Base-by-base conservation (phyloP, 345 rosid genomes). In the Conringia planisiliqua region DNA sequence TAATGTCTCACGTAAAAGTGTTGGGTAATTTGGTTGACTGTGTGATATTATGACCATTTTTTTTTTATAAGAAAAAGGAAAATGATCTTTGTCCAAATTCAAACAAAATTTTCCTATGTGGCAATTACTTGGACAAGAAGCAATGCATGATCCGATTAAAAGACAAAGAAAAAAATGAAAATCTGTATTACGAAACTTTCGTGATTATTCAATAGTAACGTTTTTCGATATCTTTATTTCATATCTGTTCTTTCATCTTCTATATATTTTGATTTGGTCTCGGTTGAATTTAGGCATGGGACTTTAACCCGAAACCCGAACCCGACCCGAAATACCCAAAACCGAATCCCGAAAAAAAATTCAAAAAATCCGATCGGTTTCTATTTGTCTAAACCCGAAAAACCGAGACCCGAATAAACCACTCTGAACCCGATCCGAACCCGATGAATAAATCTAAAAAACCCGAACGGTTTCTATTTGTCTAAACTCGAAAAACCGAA, bases 41-140 rank as follows among this genome's bases (percentile, higher is more conserved):
- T 39, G 24, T 1, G 24, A 47, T 17, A 17, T 16, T 73, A 4
- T 44, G 17, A 55, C 58, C 47, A 22, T 43, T 43, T n/a, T n/a
- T n/a, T n/a, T n/a, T n/a, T n/a, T n/a, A n/a, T n/a, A 0, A 18
- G 11, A 17, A 13, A 16, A 58, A 5, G 14, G 9, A 35, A 2
- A 27, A 36, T 10, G 3, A 7, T 47, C 5, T 14, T 42, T 73
- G 17, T 14, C 43, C 38, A 32, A 54, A 43, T 43, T 43, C 71
- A 64, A 62, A 64, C 57, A 2, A 48, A 3, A 7, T 32, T 17
- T 20, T 30, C 4, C 17, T 7, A 17, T 39, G 46, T 6, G 18
- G 29, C 1, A 29, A 2, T 22, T 65, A 43, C 72, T 74, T 74
- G 60, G 72, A 26, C 22, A 74, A 57, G 59, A 74, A 74, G 72